Evolutionary conservation across 768 basidiomycete species (phyloP).

Genomic region (Cystobasidiopsis lactophilus): DNA sequence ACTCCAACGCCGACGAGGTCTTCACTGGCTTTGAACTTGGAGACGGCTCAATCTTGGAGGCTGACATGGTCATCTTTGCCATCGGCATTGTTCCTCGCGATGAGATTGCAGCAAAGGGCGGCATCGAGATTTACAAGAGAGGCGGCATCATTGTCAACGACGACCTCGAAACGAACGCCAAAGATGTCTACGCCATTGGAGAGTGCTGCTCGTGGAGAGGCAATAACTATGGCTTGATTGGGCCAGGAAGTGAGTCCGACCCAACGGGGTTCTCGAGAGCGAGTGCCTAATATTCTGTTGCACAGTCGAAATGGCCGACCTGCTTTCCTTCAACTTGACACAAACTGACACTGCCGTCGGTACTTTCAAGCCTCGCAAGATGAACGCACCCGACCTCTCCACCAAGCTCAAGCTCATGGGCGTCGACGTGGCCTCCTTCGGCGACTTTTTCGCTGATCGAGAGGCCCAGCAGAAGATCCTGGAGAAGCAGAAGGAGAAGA

Average conservation of each 20-base stretch:
- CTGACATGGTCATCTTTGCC: slow-evolving; percentile 42
- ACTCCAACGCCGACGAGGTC: slow-evolving; percentile 22
- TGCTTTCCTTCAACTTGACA: slow-evolving; percentile 49
- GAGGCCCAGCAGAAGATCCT: slow-evolving; percentile 1
- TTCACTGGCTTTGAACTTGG: slow-evolving; percentile 35
- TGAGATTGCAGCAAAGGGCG: slow-evolving; percentile 37
- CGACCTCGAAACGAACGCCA: slow-evolving; percentile 35
- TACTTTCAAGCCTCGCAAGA: slow-evolving; percentile 26
- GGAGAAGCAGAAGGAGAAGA: slow-evolving; percentile 2
- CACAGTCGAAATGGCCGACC: slow-evolving; percentile 44
- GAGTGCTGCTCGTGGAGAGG: slow-evolving; percentile 49
- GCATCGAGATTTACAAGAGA: slow-evolving; percentile 32
- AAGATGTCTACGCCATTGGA: slow-evolving; percentile 48
- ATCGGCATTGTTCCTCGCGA: slow-evolving; percentile 52
- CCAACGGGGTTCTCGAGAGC: not conserved
- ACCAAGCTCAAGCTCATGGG: slow-evolving; percentile 47
- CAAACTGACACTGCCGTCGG: slow-evolving; percentile 31
- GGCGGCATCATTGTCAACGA: slow-evolving; percentile 43
- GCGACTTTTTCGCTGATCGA: slow-evolving; percentile 47
- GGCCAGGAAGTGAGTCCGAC: slow-evolving; percentile 32
- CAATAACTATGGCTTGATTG: slow-evolving; percentile 51
- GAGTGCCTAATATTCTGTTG: slow-evolving; percentile 22
- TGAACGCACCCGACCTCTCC: slow-evolving; percentile 44
- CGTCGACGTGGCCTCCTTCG: slow-evolving; percentile 39
- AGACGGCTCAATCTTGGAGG: slow-evolving; percentile 31